Base-by-base conservation (phyloP, 345 rosid genomes). In the Eutrema yunnanense region DNA sequence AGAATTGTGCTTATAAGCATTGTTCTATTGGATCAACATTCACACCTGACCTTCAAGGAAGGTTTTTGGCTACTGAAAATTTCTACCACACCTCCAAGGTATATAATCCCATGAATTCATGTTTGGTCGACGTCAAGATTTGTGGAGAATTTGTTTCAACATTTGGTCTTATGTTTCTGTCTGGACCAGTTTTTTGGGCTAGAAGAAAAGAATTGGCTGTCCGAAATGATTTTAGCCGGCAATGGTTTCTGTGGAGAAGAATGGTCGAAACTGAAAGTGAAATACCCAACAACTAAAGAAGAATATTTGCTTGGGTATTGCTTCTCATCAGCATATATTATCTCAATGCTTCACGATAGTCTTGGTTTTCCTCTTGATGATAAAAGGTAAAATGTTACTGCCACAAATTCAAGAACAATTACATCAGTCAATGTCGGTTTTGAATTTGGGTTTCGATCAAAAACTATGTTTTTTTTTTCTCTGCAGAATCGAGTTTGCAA, bases 71-170 rank as follows among this genome's bases (percentile, higher is more conserved):
- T 13, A 90, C 92, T 1, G 96, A 88, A 74, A 93, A 93, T 69
- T 87, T 93, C 81, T 93, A 87, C 84, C 33, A 90, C 75, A 93
- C 98, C 26, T 86, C 96, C 50, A 85, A 88, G 87, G 98, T 93
- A 72, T 34, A 48, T 4, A 6, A 46, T 55, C 54, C 5, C 14
- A 1, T 72, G 34, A 7, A 29, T 5, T 11, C 29, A 33, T 34
- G 2, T 64, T n/a, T 41, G 49, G 72, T 65, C 13, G 11, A 10
- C 46, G 27, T 54, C 66, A 64, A 49, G 51, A 65, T 27, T 73
- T 16, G 47, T 51, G 61, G 36, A 46, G 19, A 72, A 6, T 62
- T 40, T 42, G 14, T 61, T 13, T 42, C 37, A 66, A 49, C 38
- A n/a, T n/a, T n/a, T n/a, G n/a, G n/a, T 49, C 50, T 36, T 61